Percentiles rank a stretch among this genome's conserved stretches.
These are phyloP conservation scores for Scutellaria baicalensis DNA, from an alignment of 257 asterid species.

Conservation along the genomic window DNA sequence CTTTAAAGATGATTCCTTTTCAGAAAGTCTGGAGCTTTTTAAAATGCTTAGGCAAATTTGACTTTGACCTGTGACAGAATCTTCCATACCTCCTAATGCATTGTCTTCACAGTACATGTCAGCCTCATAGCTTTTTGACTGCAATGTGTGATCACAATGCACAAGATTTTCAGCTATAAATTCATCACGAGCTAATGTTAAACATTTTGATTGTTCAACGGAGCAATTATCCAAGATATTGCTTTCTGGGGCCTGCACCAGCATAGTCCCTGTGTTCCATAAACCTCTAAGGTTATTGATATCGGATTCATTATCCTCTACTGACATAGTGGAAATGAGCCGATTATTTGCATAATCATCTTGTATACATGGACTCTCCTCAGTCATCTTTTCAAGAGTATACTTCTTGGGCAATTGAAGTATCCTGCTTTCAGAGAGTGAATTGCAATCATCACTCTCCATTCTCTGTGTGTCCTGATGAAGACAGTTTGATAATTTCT, in stretches of 20 bases:
- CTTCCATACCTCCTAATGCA: slow-evolving; percentile 18
- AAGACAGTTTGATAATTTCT: slow-evolving; percentile 16
- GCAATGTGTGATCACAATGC: slow-evolving; percentile 8
- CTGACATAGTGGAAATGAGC: slow-evolving; percentile 11
- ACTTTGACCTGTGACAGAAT: slow-evolving; percentile 16
- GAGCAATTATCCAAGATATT: slow-evolving; percentile 14
- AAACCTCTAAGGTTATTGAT: slow-evolving; percentile 7
- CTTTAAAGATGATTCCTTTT: slow-evolving; percentile 20
- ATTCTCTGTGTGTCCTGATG: slow-evolving; percentile 20
- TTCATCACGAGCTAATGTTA: slow-evolving; percentile 21
- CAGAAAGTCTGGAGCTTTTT: slow-evolving; percentile 20
- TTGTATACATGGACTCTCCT: slow-evolving; percentile 14
- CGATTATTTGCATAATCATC: slow-evolving; percentile 16
- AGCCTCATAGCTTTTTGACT: slow-evolving; percentile 8
- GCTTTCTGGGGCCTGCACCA: slow-evolving; percentile 23
- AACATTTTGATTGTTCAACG: slow-evolving; percentile 18
- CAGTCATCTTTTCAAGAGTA: slow-evolving; percentile 13
- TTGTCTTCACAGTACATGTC: slow-evolving; percentile 16
- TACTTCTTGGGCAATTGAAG: slow-evolving; percentile 23
- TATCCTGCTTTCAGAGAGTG: slow-evolving; percentile 14
- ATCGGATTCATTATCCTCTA: slow-evolving; percentile 17
- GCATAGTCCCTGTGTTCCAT: slow-evolving; percentile 12
- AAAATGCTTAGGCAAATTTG: slow-evolving; percentile 18
- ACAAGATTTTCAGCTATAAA: slow-evolving; percentile 18
- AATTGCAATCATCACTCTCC: slow-evolving; percentile 18